These are phyloP conservation scores for Capsicum baccatum DNA, from an alignment of 257 asterid genomes.

Conservation along the genomic window DNA sequence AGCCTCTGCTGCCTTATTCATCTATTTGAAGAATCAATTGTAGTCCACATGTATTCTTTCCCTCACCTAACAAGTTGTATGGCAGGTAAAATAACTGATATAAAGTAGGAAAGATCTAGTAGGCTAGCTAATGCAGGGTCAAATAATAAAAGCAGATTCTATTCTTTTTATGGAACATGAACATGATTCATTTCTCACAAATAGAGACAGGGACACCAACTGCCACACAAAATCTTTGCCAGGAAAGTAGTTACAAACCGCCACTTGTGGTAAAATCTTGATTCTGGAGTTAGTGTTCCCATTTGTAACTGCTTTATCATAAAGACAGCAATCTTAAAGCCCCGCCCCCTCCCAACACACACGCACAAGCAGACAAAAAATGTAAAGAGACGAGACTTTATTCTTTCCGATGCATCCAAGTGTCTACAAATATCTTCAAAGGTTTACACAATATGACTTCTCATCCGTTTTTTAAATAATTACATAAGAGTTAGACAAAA, in stretches of 20 bases:
- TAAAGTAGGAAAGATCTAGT: not conserved
- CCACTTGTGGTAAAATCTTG: conserved; percentile 25
- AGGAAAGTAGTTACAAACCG: not conserved
- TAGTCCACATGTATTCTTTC: not conserved
- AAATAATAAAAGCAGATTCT: not conserved
- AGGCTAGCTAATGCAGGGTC: not conserved
- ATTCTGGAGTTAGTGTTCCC: not conserved
- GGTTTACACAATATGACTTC: too few relatives aligned
- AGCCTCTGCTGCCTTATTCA: not conserved
- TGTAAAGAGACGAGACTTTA: too few relatives aligned
- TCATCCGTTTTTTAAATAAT: too few relatives aligned
- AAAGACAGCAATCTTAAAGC: too few relatives aligned
- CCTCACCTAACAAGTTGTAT: not conserved
- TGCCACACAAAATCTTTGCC: not conserved
- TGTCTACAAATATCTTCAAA: too few relatives aligned
- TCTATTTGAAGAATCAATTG: not conserved
- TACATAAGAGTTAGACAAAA: too few relatives aligned
- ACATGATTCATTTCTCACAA: not conserved
- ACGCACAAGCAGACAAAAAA: too few relatives aligned
- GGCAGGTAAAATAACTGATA: not conserved
- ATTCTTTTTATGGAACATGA: not conserved
- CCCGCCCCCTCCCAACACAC: too few relatives aligned
- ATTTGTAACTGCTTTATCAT: too few relatives aligned
- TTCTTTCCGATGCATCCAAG: too few relatives aligned
- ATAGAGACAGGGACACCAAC: not conserved